These are phyloP conservation scores for Exophiala sp. DNA, from an alignment of 2,329 filamentous ascomycete genomes.

Conservation along the genomic window DNA sequence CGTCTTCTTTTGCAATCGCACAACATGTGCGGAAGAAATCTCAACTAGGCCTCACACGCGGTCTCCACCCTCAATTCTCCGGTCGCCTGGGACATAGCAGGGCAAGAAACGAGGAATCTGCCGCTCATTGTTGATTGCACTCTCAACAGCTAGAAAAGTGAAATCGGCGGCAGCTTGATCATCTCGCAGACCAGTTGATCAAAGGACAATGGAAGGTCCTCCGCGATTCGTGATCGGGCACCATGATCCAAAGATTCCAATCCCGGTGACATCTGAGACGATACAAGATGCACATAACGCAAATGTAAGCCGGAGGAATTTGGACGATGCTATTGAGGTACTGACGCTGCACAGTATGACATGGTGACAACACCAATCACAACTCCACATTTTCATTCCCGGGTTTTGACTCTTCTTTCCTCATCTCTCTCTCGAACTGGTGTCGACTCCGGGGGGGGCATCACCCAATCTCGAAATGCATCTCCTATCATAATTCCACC, in stretches of 20 bases:
- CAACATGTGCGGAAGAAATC: neutral
- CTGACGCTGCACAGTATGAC: slow-evolving; percentile 54
- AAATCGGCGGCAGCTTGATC: too few species aligned
- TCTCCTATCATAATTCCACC: slow-evolving; percentile 40
- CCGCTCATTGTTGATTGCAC: too few species aligned
- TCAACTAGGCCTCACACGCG: neutral
- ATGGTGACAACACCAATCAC: slow-evolving; percentile 63
- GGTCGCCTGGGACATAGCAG: too few species aligned
- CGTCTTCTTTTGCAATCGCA: too few species aligned
- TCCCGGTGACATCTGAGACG: slow-evolving; percentile 48
- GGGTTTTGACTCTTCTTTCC: slow-evolving; percentile 53
- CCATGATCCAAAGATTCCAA: slow-evolving; percentile 54
- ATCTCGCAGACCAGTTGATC: neutral
- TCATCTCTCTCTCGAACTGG: slow-evolving; percentile 47
- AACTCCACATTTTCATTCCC: slow-evolving; percentile 57
- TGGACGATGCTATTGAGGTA: neutral
- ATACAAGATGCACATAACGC: slow-evolving; percentile 56
- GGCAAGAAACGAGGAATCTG: too few species aligned
- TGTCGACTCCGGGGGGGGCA: slow-evolving; percentile 33
- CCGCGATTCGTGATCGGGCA: slow-evolving; percentile 59
- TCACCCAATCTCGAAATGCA: slow-evolving; percentile 42
- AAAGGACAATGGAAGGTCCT: slow-evolving; percentile 32
- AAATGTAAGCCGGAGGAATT: slow-evolving; percentile 42
- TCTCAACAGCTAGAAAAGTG: too few species aligned
- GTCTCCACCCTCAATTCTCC: neutral